A percentile compares a stretch with the other conserved stretches of the same genome.
These are phyloP conservation scores for Halteria grandinella DNA, from an alignment of 73 alveolate genomes.

Conservation along the genomic window DNA sequence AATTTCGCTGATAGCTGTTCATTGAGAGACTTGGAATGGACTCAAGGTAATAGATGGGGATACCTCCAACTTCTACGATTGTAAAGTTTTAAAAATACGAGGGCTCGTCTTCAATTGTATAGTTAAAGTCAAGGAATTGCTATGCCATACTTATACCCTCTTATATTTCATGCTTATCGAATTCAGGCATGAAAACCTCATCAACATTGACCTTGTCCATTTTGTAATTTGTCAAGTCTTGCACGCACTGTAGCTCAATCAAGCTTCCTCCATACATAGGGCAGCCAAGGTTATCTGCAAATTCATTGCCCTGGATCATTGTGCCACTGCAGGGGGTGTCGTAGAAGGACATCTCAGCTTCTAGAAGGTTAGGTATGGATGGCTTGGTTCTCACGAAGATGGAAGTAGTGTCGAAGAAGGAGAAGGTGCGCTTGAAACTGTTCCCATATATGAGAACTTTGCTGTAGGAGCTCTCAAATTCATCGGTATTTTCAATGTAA, in stretches of 20 bases:
- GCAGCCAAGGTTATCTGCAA: conserved; percentile 28
- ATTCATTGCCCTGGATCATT: not conserved
- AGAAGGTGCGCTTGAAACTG: conserved; percentile 1
- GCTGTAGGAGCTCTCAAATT: not conserved
- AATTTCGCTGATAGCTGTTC: not conserved
- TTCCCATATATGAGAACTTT: not conserved
- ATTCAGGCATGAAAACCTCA: not conserved
- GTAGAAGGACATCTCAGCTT: not conserved
- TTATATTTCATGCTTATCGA: not conserved
- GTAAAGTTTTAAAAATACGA: not conserved
- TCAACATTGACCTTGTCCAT: not conserved
- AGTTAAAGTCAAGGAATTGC: not conserved
- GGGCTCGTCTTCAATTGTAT: not conserved
- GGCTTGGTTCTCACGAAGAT: conserved; percentile 5
- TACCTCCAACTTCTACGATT: not conserved
- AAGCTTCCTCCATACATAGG: conserved; percentile 34
- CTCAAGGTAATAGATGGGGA: not conserved
- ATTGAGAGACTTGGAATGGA: no score
- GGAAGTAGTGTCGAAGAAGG: conserved; percentile 7
- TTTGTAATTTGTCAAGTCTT: not conserved
- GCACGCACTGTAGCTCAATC: conserved; percentile 5
- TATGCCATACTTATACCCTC: no score
- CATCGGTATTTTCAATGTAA: not conserved
- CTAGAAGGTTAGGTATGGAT: not conserved
- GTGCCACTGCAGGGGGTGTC: conserved; percentile 28